Conservation (phyloP, 225 moss, liverwort and hornwort species). For the Neckera pumila region DNA sequence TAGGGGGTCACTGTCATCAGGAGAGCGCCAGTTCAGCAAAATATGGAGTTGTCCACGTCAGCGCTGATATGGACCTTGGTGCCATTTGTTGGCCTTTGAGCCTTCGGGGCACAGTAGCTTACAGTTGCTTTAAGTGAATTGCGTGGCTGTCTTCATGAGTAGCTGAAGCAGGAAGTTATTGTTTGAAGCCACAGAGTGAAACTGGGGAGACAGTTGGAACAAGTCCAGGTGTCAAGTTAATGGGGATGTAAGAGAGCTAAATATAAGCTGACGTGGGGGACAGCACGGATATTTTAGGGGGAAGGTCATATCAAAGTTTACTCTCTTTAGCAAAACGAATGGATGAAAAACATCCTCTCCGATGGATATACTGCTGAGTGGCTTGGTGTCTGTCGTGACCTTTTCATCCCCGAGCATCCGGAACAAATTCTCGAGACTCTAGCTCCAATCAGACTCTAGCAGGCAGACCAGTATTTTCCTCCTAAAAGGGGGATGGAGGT, state of each 20-base stretch:
- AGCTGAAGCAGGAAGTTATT: no score
- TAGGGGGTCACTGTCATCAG: neutral
- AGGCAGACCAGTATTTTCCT: neutral
- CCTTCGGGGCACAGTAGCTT: no score
- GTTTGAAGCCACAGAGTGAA: neutral
- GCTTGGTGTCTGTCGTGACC: neutral
- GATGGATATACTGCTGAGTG: no score
- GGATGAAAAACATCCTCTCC: neutral
- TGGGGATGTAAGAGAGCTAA: neutral
- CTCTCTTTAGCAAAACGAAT: neutral
- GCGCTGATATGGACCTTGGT: neutral
- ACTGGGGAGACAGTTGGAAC: neutral
- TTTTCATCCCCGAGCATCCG: neutral
- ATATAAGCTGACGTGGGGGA: neutral
- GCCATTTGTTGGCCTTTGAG: neutral
- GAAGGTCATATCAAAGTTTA: neutral
- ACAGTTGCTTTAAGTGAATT: neutral
- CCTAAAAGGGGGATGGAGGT: neutral
- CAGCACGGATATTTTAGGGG: neutral
- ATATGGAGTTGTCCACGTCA: neutral
- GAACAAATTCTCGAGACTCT: neutral
- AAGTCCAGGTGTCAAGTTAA: neutral
- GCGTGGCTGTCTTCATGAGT: neutral
- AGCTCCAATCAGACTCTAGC: neutral
- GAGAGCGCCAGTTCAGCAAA: neutral